Base-by-base conservation (phyloP, 208 protist species). In the Polymyxa betae region DNA sequence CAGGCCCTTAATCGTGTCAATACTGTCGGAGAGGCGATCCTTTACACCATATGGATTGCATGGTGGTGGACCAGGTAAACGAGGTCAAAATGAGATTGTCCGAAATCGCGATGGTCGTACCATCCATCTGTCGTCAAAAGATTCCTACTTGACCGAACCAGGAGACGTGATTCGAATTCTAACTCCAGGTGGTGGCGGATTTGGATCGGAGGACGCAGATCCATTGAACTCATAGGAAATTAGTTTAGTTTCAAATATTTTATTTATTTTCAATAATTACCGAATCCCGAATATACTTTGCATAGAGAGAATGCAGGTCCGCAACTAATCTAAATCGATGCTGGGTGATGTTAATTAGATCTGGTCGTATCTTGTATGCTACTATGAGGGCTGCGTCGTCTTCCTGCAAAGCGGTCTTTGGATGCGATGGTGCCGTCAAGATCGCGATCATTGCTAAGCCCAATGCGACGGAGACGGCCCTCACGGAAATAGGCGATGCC, bases 21-120 rank as follows among this genome's bases (percentile, higher is more conserved):
- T 98, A n/a, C 92, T 98, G 40, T 96, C 96, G 29, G 97, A 98
- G 92, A 93, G 97, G 20, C 94, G 97, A 64, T 93, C 95, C 44
- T 90, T 97, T 43, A 93, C 94, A 35, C 97, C 97, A 35, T 92
- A 93, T 64, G 97, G 97, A 0, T 54, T 98, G 24, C 91, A 93
- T 29, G 96, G 96, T 38, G 97, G 97, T 12, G 90, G 90, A 0
- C 77, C 94, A 60, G 97, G 96, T 32, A 45, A 82, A 90, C 92
- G 93, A 20, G 97, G 97, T 20, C 0, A 64, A 0, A 96, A 96
- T 54, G 32, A 93, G 5, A 43, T 94, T 0, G 40, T 45, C 16
- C 77, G 78, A 49, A 87, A 77, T 77, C 29, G 66, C 0, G 89
- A 92, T 68, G 93, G 92, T 43, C 64, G 64, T 0, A 0, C 88